Base-by-base conservation (phyloP, 306 rosid genomes). In the Trifolium repens region DNA sequence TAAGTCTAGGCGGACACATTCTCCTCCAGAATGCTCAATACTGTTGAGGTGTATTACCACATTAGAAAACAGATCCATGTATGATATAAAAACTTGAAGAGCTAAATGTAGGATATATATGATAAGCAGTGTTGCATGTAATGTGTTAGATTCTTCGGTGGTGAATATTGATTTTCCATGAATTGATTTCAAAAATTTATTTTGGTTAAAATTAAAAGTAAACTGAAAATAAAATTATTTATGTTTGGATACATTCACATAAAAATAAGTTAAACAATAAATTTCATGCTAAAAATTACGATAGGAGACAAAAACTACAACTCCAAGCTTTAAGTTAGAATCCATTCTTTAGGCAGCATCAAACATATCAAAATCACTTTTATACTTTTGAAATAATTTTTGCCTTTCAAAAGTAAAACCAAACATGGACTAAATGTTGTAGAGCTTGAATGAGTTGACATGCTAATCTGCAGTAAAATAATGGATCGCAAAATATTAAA, bases 21-120 rank as follows among this genome's bases (percentile, higher is more conserved):
- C 96, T 61, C 99, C 99, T 80, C 96, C 96, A 73, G 96, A 91
- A 82, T 85, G 91, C 70, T 89, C 96, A 59, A 84, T 76, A 63
- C 99, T 92, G 85, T 52, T 71, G 46, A 77, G 72, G 64, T 54
- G 60, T 55, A 59, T 59, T 8, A 37, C 24, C 42, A 34, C 34
- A 61, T 61, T 19, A 84, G 37, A 66, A 73, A 50, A 68, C 32
- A 78, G 30, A 26, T 77, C 60, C 60, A 82, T 32, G 55, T 73
- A 49, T 65, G 75, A 44, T 55, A 64, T 62, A 35, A 64, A 74
- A 82, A 75, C 35, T 1, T 32, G 69, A 50, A 44, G 49, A 63
- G 62, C 30, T 60, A 74, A 74, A 6, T 40, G 49, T 55, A 73
- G 43, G 39, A 69, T 62, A 47, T 35, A 35, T 43, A 76, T 44